Evolutionary conservation across 176 grass and related monocot species (phyloP), one percentile per base, ranked within the genome.

Genomic region (Metroxylon sagu): DNA sequence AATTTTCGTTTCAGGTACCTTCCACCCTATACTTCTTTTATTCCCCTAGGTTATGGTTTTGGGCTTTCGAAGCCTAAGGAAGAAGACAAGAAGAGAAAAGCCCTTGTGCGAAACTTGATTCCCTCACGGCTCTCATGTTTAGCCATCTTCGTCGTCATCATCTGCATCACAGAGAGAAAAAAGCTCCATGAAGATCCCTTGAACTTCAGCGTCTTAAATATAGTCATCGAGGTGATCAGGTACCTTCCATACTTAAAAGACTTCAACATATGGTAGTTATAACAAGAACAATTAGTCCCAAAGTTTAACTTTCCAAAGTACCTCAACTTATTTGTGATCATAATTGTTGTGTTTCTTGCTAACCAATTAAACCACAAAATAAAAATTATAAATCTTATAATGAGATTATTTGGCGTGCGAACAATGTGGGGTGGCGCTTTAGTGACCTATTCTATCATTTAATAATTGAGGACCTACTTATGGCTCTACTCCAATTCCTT

Each of bases 11-110:
- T 16, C 29, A 63, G 60, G 60, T 63, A 63, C 19, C 51, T 68
- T 49, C 60, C 60, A 25, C 60, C 60, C 1, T 49, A 14, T 63
- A 63, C 60, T 21, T 48, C 18, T 63, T 63, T 63, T 25, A 19
- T 63, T 25, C 30, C 60, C 5, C 1, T 30, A 25, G 19, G 10
- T 25, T 4, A 17, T 30, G 26, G 17, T 6, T 4, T 12, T 5
- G 14, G n/a, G 17, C 60, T 1, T 14, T 35, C 3, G 2, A 7
- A 23, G 6, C 18, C 7, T 7, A 10, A 49, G 18, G 25, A 63
- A 14, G 0, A 7, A 7, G 4, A 18, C 3, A 43, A 19, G 14
- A 56, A 51, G 7, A 39, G 21, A 14, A 68, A 12, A 16, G 17
- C 17, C 14, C 2, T 50, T 43, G 35, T 43, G 35, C 35, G 14